Base-by-base conservation (phyloP, 2,329 filamentous ascomycete genomes). In the Fusarium hostae region DNA sequence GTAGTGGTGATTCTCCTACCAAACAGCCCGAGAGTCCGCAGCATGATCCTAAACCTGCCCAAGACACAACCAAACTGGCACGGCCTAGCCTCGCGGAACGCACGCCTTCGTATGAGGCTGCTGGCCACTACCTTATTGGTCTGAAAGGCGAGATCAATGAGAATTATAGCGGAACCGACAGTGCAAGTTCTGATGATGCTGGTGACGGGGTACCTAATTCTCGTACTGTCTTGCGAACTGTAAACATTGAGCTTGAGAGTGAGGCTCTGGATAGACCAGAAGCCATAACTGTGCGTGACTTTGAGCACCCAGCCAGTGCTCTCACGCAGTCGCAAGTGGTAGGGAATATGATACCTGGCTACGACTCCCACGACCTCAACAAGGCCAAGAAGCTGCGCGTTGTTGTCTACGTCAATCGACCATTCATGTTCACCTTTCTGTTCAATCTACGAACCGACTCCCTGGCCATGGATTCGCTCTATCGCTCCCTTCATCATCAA, bases 341-440 rank as follows among this genome's bases (percentile, higher is more conserved):
- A 26, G 79, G 80, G 20, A 79, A 78, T 35, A 77, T 79, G 73
- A 68, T 79, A 16, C 77, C 77, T 5, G 77, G 78, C 13, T 79
- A 76, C 47, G 74, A 76, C 56, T 78, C 78, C 4, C 87, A 87
- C 71, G 86, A 89, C 70, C 80, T 82, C 63, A 88, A 86, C 77
- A 88, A 87, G 75, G 82, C 84, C 4, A 84, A 85, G 64, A 88
- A 86, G 73, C 79, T 94, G 44, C 88, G 91, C 2, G 90, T 93
- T 3, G 87, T 94, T 10, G 87, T 94, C 54, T 95, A 94, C 77
- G 87, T 91, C 48, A 89, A 90, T 78, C 88, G 87, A 28, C 93
- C 93, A 0, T 95, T 95, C 80, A 87, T 95, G 51, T 95, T 93
- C 78, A 88, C 91, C 3, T 91, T 96, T 67, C 83, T 96, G 7